Evolutionary conservation across 2,329 filamentous ascomycete genomes (phyloP).

Genomic region (Dryadomyces quercus-mongolicae): DNA sequence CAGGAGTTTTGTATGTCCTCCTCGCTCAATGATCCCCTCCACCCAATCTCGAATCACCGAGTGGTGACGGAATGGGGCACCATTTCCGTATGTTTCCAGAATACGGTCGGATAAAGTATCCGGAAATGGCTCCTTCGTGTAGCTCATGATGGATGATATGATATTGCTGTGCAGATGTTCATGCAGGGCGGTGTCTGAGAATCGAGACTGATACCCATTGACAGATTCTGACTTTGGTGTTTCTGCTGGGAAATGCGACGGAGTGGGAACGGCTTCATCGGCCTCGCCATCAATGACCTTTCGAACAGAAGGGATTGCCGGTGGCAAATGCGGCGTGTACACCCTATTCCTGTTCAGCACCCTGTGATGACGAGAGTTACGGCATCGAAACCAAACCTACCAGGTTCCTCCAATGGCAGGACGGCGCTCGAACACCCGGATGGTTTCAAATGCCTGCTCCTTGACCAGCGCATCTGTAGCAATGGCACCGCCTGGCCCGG

Average conservation of each 20-base stretch:
- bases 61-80: conserved; percentile 52
- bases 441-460: conserved; percentile 28
- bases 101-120: conserved; percentile 4
- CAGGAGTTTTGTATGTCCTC: conserved; percentile 23
- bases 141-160: conserved; percentile 46
- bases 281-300: conserved; percentile 31
- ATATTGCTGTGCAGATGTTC: conserved; percentile 44
- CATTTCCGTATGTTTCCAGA: conserved; percentile 36
- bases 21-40: conserved; percentile 30
- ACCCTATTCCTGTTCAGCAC: neutral
- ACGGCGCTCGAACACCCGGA: conserved; percentile 28
- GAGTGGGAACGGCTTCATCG: conserved; percentile 34
- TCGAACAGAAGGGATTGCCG: conserved; percentile 16
- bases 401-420: conserved; percentile 30
- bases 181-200: conserved; percentile 3
- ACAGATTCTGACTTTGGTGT: conserved; percentile 21
- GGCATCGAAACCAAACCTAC: neutral
- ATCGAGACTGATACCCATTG: conserved; percentile 3
- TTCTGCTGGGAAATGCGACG: conserved; percentile 31
- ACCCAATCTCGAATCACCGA: conserved; percentile 42
- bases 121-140: conserved; percentile 16
- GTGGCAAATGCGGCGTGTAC: conserved; percentile 3
- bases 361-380: too few relatives aligned
- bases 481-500: conserved; percentile 25
- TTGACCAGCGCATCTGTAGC: conserved; percentile 12